Evolutionary conservation across 768 basidiomycete genomes (phyloP).

Genomic region (Boletellus ananas): DNA sequence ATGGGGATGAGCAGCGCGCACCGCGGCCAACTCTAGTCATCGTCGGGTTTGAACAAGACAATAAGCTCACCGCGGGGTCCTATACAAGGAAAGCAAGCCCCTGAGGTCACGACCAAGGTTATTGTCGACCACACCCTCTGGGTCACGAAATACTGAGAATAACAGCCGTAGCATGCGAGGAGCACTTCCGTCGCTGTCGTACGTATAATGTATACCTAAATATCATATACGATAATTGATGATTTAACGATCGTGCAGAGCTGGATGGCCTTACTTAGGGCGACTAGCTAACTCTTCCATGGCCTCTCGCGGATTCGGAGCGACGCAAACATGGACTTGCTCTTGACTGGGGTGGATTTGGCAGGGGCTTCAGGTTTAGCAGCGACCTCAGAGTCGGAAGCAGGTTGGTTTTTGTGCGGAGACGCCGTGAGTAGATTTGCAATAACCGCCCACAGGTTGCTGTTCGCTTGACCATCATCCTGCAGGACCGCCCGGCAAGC

Average conservation of each 20-base stretch:
- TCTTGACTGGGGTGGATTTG: slow-evolving; percentile 5
- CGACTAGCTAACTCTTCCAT: slow-evolving; percentile 1
- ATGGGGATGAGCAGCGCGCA: slow-evolving; percentile 21
- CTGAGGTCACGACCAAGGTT: slow-evolving; percentile 7
- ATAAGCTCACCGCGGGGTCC: slow-evolving; percentile 15
- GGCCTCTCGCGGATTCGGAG: slow-evolving; percentile 15
- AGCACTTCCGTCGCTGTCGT: background rate
- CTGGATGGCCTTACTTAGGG: background rate
- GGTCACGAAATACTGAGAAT: no score
- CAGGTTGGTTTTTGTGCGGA: slow-evolving; percentile 41
- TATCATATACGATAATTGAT: slow-evolving; percentile 2
- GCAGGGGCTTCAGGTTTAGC: background rate
- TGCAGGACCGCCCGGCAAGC: slow-evolving; percentile 66
- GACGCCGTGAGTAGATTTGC: slow-evolving; percentile 58
- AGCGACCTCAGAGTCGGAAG: slow-evolving; percentile 14
- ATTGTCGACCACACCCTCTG: no score
- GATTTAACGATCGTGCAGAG: background rate
- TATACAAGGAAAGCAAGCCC: slow-evolving; percentile 9
- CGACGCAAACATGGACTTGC: slow-evolving; percentile 26
- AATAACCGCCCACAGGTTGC: slow-evolving; percentile 69
- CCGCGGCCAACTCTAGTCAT: slow-evolving; percentile 5
- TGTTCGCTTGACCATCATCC: slow-evolving; percentile 55
- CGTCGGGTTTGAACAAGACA: slow-evolving; percentile 19
- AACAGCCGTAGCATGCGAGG: no score
- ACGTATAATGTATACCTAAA: background rate